Conservation (phyloP, 495 filamentous ascomycete genomes). For the Penicillium bovifimosum region DNA sequence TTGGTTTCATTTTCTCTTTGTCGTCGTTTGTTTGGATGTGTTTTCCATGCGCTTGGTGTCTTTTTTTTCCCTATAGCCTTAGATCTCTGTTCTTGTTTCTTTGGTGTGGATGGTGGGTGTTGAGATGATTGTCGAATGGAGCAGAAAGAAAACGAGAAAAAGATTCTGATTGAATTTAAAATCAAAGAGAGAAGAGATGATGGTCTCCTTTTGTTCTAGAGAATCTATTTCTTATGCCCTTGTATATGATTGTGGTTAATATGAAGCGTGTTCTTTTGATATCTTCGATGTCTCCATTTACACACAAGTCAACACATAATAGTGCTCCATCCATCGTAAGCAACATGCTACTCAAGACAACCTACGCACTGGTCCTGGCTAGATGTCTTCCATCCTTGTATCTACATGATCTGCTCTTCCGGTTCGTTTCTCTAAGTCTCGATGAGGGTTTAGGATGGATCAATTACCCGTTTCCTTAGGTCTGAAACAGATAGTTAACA, state of each 20-base stretch:
- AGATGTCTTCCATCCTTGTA: no score
- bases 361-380: no score
- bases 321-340: no score
- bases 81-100: neutral
- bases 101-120: neutral
- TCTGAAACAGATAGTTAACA: no score
- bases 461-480: no score
- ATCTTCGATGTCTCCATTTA: neutral
- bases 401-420: no score
- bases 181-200: neutral
- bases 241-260: constrained; percentile 6
- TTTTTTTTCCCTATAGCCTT: neutral
- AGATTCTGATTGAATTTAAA: neutral
- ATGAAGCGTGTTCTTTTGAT: constrained; percentile 5
- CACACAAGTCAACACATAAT: no score
- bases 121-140: neutral
- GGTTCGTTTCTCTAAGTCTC: no score
- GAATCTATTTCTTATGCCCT: neutral
- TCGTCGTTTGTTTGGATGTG: neutral
- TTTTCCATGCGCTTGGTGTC: neutral
- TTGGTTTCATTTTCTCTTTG: neutral
- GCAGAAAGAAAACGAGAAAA: neutral
- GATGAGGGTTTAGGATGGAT: no score
- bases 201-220: neutral
- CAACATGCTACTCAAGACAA: no score